phyloP scores from a whole-genome alignment of 2,329 filamentous ascomycete species.

The Malbranchea cinnamomea region DNA sequence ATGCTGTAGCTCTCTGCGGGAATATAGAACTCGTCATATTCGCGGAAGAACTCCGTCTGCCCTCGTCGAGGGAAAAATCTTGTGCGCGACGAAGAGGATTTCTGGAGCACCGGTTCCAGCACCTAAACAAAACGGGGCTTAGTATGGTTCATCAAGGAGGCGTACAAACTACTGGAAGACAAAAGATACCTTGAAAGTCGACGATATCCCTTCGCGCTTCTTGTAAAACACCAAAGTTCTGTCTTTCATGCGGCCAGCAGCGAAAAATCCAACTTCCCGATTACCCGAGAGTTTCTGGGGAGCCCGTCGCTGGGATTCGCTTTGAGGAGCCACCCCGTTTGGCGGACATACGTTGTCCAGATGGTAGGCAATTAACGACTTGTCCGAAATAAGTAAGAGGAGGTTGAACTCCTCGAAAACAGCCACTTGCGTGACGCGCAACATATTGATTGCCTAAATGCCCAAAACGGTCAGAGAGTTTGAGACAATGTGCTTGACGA shows the following conservation, averaged over 20 bases:
- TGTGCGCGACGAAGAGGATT: constrained; percentile 69
- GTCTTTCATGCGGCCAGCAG: constrained; percentile 93
- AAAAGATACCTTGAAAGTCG: constrained; percentile 57
- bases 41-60: constrained; percentile 86
- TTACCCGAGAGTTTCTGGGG: constrained; percentile 77
- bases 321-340: constrained; percentile 32
- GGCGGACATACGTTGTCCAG: constrained; percentile 62
- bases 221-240: constrained; percentile 92
- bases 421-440: constrained; percentile 76
- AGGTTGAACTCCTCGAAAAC: constrained; percentile 92
- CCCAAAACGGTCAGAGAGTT: constrained; percentile 3
- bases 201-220: constrained; percentile 80
- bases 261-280: constrained; percentile 93
- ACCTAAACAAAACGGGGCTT: constrained; percentile 38
- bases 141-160: constrained; percentile 5
- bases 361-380: constrained; percentile 81
- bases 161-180: background rate
- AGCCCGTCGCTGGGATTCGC: constrained; percentile 66
- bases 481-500: background rate
- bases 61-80: constrained; percentile 51
- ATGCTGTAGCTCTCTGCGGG: constrained; percentile 88
- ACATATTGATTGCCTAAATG: constrained; percentile 59
- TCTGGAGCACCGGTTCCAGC: constrained; percentile 87
- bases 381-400: constrained; percentile 81
- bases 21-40: constrained; percentile 98